Base-by-base conservation (phyloP, 129 eudicot species). In the Lonicera japonica region DNA sequence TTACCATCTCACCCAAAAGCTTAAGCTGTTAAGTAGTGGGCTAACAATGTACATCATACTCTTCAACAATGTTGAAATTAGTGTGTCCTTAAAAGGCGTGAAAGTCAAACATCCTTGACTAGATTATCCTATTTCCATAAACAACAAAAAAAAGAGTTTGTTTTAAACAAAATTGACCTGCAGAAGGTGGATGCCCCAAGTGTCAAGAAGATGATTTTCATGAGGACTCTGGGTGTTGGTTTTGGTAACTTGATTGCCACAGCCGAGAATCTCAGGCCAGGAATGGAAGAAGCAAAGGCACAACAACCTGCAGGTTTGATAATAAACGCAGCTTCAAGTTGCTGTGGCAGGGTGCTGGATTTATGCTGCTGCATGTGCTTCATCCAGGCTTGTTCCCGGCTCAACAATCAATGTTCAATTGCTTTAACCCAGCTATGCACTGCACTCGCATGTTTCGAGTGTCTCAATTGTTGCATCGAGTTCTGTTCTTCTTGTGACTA, bases 401-500 rank as follows among this genome's bases (percentile, higher is more conserved):
- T 83, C 56, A 94, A 78, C 25, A 94, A 94, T 76, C 83, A 68
- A 50, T 88, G 95, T 39, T 91, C 88, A 14, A 56, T 88, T 70
- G 71, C 64, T 47, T 54, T 77, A 3, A 60, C 99, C 2, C 99
- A 94, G 66, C 65, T 85, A 29, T 85, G 96, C 40, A 48, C 87
- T 0, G 96, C 88, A 11, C 92, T 94, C 61, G 82, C 99, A 10
- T 94, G 96, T 73, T 94, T 76, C 46, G 87, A 71, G 73, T 94
- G 89, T 67, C 74, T 94, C 24, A 67, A 77, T 17, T 73, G 89
- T 22, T 94, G 96, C 38, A 80, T 72, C 67, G 95, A 94, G 12
- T 46, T 94, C 29, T 94, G 91, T 62, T 16, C 21, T 0, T 16
- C 15, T 0, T 50, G 50, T 8, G 16, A 43, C 13, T 43, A 43